Conservation (phyloP, 805 yeast species). For the Grigorovia jiainica region DNA sequence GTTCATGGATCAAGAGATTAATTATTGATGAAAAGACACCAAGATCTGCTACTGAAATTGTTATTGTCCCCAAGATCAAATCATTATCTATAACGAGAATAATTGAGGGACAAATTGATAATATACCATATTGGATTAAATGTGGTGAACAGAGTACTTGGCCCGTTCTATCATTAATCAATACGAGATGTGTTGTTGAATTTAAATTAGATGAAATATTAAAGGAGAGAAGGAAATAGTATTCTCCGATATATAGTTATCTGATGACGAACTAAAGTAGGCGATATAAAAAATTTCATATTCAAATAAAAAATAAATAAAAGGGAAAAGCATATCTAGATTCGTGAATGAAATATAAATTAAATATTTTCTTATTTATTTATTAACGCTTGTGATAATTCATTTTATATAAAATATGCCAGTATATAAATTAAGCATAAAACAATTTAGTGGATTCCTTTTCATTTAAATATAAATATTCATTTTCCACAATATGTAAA, state of each 20-base stretch:
- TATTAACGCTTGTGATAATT: too few species aligned
- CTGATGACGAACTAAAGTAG: too few species aligned
- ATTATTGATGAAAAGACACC: slow-evolving; percentile 86
- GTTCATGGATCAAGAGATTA: slow-evolving; percentile 59
- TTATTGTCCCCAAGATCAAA: slow-evolving; percentile 80
- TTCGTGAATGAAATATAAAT: too few species aligned
- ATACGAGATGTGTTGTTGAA: slow-evolving; percentile 86
- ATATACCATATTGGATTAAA: slow-evolving; percentile 78
- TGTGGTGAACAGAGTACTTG: slow-evolving; percentile 91
- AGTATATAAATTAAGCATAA: slow-evolving; percentile 25
- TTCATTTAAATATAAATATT: slow-evolving; percentile 49
- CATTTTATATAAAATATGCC: neutral
- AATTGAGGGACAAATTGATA: slow-evolving; percentile 68
- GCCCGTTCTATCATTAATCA: slow-evolving; percentile 77
- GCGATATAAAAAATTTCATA: too few species aligned
- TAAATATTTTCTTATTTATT: too few species aligned
- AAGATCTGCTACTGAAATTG: slow-evolving; percentile 68
- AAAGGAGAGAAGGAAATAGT: slow-evolving; percentile 29
- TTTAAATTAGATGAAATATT: slow-evolving; percentile 72
- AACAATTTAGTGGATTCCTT: slow-evolving; percentile 43
- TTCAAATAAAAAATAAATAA: too few species aligned
- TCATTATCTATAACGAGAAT: slow-evolving; percentile 66
- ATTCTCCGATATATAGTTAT: too few species aligned
- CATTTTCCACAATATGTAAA: slow-evolving; percentile 41
- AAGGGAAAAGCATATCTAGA: too few species aligned